Percentiles rank a stretch among this genome's conserved stretches.
phyloP scores from a whole-genome alignment of 1,284 basidiomycete genomes.

The Ceratobasidium sp. region DNA sequence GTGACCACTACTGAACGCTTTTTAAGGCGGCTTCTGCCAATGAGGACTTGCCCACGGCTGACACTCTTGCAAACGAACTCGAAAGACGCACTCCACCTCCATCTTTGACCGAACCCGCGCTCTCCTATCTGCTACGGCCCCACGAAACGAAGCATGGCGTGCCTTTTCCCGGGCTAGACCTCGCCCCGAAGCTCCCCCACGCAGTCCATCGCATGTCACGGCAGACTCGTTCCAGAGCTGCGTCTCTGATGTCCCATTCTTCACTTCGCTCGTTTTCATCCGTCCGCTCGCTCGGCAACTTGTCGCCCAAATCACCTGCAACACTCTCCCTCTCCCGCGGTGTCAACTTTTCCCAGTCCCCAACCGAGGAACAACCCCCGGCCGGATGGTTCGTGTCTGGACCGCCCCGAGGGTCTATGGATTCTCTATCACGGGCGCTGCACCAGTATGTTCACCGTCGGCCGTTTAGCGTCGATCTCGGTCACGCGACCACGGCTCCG shows the following conservation, averaged over 20 bases:
- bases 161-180: neutral
- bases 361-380: conserved; percentile 2
- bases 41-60: neutral
- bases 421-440: neutral
- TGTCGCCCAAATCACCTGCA: conserved; percentile 29
- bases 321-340: conserved; percentile 9
- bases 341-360: neutral
- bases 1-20: neutral
- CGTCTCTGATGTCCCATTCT: conserved; percentile 29
- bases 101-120: conserved; percentile 8
- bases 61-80: conserved; percentile 1
- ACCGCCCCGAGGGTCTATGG: neutral
- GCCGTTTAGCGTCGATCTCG: neutral
- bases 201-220: neutral
- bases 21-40: neutral
- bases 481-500: conserved; percentile 8
- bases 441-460: neutral
- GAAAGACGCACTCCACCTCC: neutral
- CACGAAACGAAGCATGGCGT: neutral
- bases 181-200: neutral
- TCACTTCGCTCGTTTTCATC: conserved; percentile 31
- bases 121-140: neutral
- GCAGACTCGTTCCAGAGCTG: conserved; percentile 31
- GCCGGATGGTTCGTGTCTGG: conserved; percentile 8
- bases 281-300: conserved; percentile 16